Evolutionary conservation across 352 stramenopile species (phyloP), one percentile per base, ranked within the genome.

Genomic region (Phytophthora europaea): DNA sequence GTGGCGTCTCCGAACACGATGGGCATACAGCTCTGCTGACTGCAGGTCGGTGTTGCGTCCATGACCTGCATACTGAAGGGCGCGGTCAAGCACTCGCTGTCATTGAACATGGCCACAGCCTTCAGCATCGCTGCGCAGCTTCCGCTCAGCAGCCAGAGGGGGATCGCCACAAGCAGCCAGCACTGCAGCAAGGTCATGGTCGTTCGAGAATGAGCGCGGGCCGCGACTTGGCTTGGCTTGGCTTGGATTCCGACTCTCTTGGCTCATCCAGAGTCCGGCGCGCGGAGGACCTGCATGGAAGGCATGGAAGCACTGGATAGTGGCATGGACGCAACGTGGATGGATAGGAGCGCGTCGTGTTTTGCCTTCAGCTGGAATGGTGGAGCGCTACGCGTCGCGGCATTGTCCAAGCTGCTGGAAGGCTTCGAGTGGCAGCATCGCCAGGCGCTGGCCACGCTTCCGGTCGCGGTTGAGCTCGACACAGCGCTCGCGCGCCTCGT

Each of bases 401-500:
- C 4, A 13, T 70, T 73, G 65, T 70, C 52, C 26, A 48, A 69
- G 43, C 57, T 89, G 80, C 16, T 72, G 53, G 36, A 92, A 94
- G 3, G 69, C 66, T 8, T 91, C 76, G 16, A 73, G 67, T 0
- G 83, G 79, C 28, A 93, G 61, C 53, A 87, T 75, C 3, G 78
- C 75, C 13, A 92, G 45, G 2, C 85, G 76, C 54, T 87, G 60
- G 47, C 87, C 87, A 20, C 83, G 83, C 60, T 84, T 83, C 6
- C 83, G 78, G 0, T 74, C 51, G 9, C 50, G 53, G 34, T 94
- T 94, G n/a, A 87, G 75, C 70, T 78, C 73, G 2, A 61, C 31
- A 22, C 87, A 94, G 26, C 58, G 60, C 12, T 72, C 59, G 43
- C 84, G 80, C 3, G 85, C 85, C 57, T 92, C 63, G 58, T 92